A percentile compares a stretch with the other conserved stretches of the same genome.
Evolutionary conservation across 225 moss, liverwort and hornwort species (phyloP).

Genomic region (Thuidium tamariscinum): DNA sequence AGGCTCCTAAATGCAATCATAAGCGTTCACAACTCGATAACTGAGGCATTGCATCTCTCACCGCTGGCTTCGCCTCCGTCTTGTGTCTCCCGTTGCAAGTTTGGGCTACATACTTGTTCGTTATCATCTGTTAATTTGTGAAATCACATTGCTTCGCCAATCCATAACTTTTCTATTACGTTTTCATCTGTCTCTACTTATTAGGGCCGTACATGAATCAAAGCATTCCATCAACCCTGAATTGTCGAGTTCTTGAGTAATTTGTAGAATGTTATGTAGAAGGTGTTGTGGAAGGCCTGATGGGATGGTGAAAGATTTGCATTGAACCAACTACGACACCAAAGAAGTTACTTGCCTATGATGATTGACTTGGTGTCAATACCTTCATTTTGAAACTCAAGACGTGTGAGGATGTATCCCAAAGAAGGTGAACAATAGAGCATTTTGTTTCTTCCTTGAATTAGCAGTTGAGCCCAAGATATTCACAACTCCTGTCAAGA

Average conservation of each 20-base stretch:
- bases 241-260: neutral
- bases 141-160: neutral
- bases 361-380: no score
- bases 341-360: neutral
- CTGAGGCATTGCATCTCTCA: no score
- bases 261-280: neutral
- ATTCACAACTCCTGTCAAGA: neutral
- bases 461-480: neutral
- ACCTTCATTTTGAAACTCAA: neutral
- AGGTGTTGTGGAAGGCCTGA: neutral
- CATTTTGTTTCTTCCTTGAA: neutral
- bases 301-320: neutral
- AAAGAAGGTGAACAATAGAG: neutral
- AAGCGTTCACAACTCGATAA: neutral
- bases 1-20: neutral
- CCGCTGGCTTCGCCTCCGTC: neutral
- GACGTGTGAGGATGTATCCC: neutral
- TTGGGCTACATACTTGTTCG: neutral
- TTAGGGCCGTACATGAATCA: neutral
- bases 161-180: neutral
- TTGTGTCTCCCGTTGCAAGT: neutral
- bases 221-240: neutral
- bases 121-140: neutral
- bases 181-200: neutral
- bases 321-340: neutral